These are phyloP conservation scores for Yarrowia sp. DNA, from an alignment of 805 yeast genomes.

Conservation along the genomic window DNA sequence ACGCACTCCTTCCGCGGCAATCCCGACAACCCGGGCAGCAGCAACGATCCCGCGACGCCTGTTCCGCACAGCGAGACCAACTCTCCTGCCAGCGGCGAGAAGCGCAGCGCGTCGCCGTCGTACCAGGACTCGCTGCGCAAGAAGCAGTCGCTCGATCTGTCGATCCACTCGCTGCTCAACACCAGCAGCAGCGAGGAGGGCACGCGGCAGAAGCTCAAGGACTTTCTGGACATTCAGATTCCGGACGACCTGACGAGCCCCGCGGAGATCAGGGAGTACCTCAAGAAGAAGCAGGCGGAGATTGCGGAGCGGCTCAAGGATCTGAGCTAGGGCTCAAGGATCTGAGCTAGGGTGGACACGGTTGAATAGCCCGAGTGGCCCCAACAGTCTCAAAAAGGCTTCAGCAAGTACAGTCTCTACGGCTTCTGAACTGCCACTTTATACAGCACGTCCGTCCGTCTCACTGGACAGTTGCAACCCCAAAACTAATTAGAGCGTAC, in stretches of 20 bases:
- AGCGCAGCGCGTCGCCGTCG: conserved; percentile 12
- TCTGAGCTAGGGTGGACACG: too few species aligned
- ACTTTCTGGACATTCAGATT: conserved; percentile 27
- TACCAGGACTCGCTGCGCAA: conserved; percentile 3
- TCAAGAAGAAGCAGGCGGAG: conserved; percentile 38
- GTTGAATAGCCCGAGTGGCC: too few species aligned
- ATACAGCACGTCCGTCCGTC: neutral
- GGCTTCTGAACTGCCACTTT: neutral
- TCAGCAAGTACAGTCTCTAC: too few species aligned
- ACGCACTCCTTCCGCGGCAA: conserved; percentile 40
- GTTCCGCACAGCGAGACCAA: neutral
- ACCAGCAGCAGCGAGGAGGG: neutral
- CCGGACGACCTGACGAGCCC: conserved; percentile 34
- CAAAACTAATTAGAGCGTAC: conserved; percentile 12
- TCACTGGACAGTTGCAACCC: conserved; percentile 3
- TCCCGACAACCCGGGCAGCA: neutral
- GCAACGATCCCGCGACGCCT: neutral
- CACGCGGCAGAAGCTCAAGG: conserved; percentile 23
- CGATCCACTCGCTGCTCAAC: conserved; percentile 23
- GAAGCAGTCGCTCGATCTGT: conserved; percentile 15
- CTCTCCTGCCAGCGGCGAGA: conserved; percentile 14
- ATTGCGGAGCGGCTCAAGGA: conserved; percentile 38
- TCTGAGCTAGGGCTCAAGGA: neutral
- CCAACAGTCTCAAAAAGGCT: too few species aligned
- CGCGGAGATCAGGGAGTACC: conserved; percentile 38